phyloP scores from a whole-genome alignment of 352 stramenopile genomes.

The Lagenidium giganteum region DNA sequence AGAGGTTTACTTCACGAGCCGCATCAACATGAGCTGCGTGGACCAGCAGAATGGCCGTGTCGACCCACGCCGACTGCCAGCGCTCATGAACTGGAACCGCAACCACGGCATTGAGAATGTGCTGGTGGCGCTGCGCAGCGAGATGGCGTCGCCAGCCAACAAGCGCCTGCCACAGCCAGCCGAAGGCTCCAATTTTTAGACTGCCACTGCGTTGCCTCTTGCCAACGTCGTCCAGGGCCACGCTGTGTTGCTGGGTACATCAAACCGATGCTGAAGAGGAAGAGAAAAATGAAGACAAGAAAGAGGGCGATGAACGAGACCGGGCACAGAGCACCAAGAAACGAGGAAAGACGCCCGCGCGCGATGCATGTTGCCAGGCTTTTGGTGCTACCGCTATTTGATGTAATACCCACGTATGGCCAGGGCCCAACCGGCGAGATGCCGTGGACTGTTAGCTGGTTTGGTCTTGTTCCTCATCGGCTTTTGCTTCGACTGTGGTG shows the following conservation, averaged over 20 bases:
- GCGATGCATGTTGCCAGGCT: no score
- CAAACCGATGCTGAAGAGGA: conserved; percentile 7
- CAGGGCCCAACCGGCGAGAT: no score
- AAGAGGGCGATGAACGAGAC: not conserved
- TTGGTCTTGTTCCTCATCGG: no score
- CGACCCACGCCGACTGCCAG: conserved; percentile 60
- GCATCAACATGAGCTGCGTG: conserved; percentile 98
- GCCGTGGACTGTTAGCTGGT: no score
- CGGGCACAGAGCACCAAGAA: not conserved
- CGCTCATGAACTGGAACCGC: conserved; percentile 79
- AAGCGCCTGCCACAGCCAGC: conserved; percentile 87
- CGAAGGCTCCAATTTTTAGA: conserved; percentile 90
- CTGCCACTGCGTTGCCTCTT: conserved; percentile 6
- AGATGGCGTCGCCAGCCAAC: conserved; percentile 88
- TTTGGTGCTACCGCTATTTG: no score
- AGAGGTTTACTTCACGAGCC: conserved; percentile 93
- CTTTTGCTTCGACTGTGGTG: not conserved
- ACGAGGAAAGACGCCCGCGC: no score
- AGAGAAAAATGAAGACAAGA: not conserved
- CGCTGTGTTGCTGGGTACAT: not conserved
- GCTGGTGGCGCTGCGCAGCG: conserved; percentile 82
- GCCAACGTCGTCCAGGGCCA: no score
- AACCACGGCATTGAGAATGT: conserved; percentile 89
- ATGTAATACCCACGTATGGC: no score
- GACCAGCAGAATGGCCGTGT: conserved; percentile 85